Evolutionary conservation across 441 rosid genomes (phyloP), one percentile per base, ranked within the genome.

Genomic region (Flueggea neowawraea): DNA sequence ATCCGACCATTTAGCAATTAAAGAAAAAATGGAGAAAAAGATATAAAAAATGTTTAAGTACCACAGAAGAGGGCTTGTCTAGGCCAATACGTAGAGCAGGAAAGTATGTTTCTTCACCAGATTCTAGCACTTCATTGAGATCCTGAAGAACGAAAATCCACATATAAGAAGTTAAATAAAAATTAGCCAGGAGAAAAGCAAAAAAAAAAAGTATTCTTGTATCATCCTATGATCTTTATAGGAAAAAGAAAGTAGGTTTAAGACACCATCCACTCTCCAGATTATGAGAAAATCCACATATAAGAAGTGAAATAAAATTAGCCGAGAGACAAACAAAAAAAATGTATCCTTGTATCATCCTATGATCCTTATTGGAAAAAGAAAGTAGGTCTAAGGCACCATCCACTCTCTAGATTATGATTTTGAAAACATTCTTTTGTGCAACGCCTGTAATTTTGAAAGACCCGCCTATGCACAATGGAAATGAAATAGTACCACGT

Each of bases 91-190:
- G 66, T 58, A 95, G 58, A 28, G 99, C 96, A 65, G 98, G 95
- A 75, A 86, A 95, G 70, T 77, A 85, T 6, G 91, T 95, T 63
- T 83, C 84, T 61, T 91, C 98, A 48, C 99, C 99, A 80, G 86
- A 90, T 67, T 88, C 90, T 41, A 76, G 54, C 54, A 49, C 70
- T 76, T 86, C 87, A 60, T 73, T 75, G 61, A 72, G 63, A 78
- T 85, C 95, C 96, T 95, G 80, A 71, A 74, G 74, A 47, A 65
- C 63, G 45, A 52, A 54, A 73, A 52, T 54, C 47, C 31, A 47
- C 6, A 33, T 22, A 36, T 63, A 31, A 58, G 43, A 61, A 56
- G 9, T 10, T 49, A 13, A 36, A 50, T 43, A 17, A 60, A 52
- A 57, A 58, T 36, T 31, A 53, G 14, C 36, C 10, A n/a, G 3